A percentile compares a stretch with the other conserved stretches of the same genome.
These are phyloP conservation scores for Solanum corneliomulleri DNA, from an alignment of 257 asterid genomes.

Conservation along the genomic window DNA sequence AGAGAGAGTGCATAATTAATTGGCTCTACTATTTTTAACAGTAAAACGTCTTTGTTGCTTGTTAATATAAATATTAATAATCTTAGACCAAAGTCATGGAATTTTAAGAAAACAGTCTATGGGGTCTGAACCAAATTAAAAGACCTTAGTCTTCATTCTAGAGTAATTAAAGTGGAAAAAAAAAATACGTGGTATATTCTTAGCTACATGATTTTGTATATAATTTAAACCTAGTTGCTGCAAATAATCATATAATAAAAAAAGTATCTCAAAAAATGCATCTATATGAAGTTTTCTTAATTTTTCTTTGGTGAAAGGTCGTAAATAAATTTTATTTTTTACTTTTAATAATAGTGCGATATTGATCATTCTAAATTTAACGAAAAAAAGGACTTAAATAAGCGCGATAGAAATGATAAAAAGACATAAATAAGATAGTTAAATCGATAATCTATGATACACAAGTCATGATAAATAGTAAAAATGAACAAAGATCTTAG, in stretches of 20 bases:
- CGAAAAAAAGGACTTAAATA: not conserved
- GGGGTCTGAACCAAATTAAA: constrained; percentile 57
- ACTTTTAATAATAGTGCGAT: not conserved
- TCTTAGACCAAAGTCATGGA: constrained; percentile 33
- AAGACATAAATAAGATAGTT: not conserved
- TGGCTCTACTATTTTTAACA: constrained; percentile 54
- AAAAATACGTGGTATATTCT: constrained; percentile 22
- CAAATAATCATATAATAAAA: not conserved
- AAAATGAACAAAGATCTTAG: not conserved
- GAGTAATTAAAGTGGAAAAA: not conserved
- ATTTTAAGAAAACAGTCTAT: constrained; percentile 42
- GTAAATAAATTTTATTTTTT: not conserved
- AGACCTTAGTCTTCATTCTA: constrained; percentile 26
- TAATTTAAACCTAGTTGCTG: not conserved
- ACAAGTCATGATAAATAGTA: not conserved
- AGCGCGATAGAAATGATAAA: too few species aligned
- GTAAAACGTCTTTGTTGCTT: constrained; percentile 52
- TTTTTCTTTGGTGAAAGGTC: not conserved
- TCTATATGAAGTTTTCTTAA: not conserved
- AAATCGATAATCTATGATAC: not conserved
- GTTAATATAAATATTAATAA: constrained; percentile 10
- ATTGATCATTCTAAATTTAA: not conserved
- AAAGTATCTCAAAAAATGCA: not conserved
- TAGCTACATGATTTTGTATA: not conserved
- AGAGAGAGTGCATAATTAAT: constrained; percentile 46